Percentiles rank a stretch among this genome's conserved stretches.
These are phyloP conservation scores for Musa acuminata DNA, from an alignment of 176 grass and related monocot species.

Conservation along the genomic window DNA sequence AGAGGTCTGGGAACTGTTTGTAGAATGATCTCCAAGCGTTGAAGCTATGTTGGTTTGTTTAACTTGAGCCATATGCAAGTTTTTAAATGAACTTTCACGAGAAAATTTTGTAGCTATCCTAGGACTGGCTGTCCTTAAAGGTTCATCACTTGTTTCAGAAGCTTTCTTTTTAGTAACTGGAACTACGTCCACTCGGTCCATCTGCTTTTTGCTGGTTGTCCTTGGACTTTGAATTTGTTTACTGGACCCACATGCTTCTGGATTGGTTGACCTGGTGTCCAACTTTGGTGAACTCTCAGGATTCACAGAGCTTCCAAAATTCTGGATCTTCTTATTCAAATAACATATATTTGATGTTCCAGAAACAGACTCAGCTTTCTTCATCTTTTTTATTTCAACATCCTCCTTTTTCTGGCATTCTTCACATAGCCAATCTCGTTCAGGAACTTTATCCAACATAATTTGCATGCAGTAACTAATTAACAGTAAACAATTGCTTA, in stretches of 20 bases:
- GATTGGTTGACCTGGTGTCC: constrained; percentile 20
- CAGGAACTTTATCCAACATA: constrained; percentile 81
- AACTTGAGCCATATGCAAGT: constrained; percentile 28
- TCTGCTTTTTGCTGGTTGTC: constrained; percentile 36
- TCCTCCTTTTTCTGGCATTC: constrained; percentile 70
- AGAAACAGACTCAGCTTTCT: constrained; percentile 11
- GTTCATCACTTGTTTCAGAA: constrained; percentile 19
- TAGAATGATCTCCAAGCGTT: constrained; percentile 18
- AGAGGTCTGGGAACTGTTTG: constrained; percentile 42
- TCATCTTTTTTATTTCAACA: constrained; percentile 2
- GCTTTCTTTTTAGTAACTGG: constrained; percentile 1
- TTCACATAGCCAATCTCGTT: constrained; percentile 94
- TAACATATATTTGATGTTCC: constrained; percentile 16
- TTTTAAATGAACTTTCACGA: constrained; percentile 43
- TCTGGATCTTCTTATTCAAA: constrained; percentile 32
- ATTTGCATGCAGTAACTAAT: constrained; percentile 92
- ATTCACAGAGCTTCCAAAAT: constrained; percentile 28
- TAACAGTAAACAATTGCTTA: constrained; percentile 27
- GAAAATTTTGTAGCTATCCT: constrained; percentile 30
- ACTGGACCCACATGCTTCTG: constrained; percentile 31
- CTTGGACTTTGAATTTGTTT: constrained; percentile 35
- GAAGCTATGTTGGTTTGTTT: constrained; percentile 28
- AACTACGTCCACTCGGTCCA: constrained; percentile 8
- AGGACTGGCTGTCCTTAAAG: constrained; percentile 27
- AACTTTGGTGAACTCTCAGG: constrained; percentile 35